Evolutionary conservation across 139 green algal species (phyloP).

Genomic region (Chlamydomonas asymmetrica): DNA sequence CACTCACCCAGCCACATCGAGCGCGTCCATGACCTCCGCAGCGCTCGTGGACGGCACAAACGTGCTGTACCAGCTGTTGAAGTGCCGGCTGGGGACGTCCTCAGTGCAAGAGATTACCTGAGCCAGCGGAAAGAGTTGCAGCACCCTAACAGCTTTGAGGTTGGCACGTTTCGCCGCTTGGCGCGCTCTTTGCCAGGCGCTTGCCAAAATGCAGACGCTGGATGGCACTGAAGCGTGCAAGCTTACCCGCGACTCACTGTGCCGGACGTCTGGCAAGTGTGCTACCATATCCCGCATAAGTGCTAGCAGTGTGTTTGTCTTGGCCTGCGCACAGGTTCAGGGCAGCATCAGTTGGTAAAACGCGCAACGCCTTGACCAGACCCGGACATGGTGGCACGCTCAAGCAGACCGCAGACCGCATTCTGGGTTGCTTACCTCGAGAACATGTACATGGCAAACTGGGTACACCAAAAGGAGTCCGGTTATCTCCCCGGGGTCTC

Average conservation of each 20-base stretch:
- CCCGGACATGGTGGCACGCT: too few relatives aligned
- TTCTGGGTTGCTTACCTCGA: constrained; percentile 18
- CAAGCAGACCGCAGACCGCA: neutral
- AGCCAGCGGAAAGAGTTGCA: neutral
- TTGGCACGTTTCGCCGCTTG: too few relatives aligned
- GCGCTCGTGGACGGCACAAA: constrained; percentile 30
- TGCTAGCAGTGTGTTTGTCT: constrained; percentile 28
- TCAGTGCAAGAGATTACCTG: constrained; percentile 46
- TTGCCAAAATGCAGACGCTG: constrained; percentile 9
- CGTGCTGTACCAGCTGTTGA: constrained; percentile 31
- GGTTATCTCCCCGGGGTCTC: constrained; percentile 18
- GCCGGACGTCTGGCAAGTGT: constrained; percentile 6
- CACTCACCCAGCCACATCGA: constrained; percentile 35
- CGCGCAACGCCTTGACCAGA: neutral
- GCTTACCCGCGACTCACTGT: constrained; percentile 11
- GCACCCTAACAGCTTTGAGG: neutral
- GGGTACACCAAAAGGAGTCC: constrained; percentile 43
- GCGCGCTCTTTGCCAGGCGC: constrained; percentile 5
- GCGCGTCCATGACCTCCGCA: constrained; percentile 38
- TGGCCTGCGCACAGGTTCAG: constrained; percentile 21
- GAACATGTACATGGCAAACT: constrained; percentile 35
- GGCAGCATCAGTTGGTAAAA: neutral
- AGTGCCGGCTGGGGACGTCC: constrained; percentile 45
- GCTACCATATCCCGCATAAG: constrained; percentile 21
- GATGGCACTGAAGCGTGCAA: too few relatives aligned